A percentile compares a stretch with the other conserved stretches of the same genome.
Evolutionary conservation across 2,329 filamentous ascomycete species (phyloP).

Genomic region (Fonsecaea monophora): DNA sequence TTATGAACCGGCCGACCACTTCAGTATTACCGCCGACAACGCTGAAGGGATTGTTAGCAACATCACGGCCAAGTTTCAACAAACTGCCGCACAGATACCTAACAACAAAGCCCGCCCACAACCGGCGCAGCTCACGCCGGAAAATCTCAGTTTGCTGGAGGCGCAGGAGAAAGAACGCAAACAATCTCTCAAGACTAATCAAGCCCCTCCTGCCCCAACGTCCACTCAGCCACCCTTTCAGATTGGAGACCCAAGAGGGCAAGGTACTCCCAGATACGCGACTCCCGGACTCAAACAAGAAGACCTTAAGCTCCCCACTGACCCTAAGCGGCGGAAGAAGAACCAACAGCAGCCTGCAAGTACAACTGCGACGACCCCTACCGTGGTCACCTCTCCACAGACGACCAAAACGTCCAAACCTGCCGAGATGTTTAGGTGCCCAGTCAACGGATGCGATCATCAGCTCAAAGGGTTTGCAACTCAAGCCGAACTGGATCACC

Average conservation of each 20-base stretch:
- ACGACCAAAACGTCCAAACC: slow-evolving; percentile 52
- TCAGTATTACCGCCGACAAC: slow-evolving; percentile 52
- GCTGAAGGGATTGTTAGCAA: slow-evolving; percentile 47
- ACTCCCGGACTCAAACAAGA: slow-evolving; percentile 61
- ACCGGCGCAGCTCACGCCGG: slow-evolving; percentile 32
- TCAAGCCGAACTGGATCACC: slow-evolving; percentile 61
- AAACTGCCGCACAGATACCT: slow-evolving; percentile 51
- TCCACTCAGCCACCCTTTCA: slow-evolving; percentile 63
- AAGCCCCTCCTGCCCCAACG: slow-evolving; percentile 57
- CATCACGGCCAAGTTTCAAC: slow-evolving; percentile 51
- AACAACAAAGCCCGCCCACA: slow-evolving; percentile 54
- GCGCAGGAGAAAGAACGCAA: slow-evolving; percentile 42
- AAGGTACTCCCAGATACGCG: slow-evolving; percentile 50
- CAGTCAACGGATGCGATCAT: slow-evolving; percentile 59
- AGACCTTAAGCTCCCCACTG: slow-evolving; percentile 63
- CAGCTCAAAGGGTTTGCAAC: slow-evolving; percentile 62
- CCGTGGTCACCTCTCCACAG: slow-evolving; percentile 42
- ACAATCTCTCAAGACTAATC: slow-evolving; percentile 47
- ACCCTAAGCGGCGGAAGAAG: slow-evolving; percentile 63
- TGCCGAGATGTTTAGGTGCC: slow-evolving; percentile 61
- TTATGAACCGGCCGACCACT: slow-evolving; percentile 49
- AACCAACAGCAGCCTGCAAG: slow-evolving; percentile 45
- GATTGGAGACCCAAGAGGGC: slow-evolving; percentile 52
- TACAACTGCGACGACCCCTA: slow-evolving; percentile 39
- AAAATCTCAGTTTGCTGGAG: slow-evolving; percentile 36